Percentiles rank a stretch among this genome's conserved stretches.
These are phyloP conservation scores for Candida glucosophila DNA, from an alignment of 1,139 yeast genomes.

Conservation along the genomic window DNA sequence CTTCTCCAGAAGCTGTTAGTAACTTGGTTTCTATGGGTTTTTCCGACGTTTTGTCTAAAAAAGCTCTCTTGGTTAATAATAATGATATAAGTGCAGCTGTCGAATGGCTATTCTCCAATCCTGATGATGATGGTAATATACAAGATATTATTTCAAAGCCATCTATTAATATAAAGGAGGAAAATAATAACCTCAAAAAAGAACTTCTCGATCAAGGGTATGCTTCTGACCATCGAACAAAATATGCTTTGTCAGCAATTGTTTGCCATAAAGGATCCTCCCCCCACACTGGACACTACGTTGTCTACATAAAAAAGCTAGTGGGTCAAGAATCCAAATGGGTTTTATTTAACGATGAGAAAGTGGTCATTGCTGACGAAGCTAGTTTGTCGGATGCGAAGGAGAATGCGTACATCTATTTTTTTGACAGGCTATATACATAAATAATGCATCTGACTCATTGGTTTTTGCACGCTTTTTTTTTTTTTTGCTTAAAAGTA, in stretches of 20 bases:
- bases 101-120: constrained; percentile 80
- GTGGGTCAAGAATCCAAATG: constrained; percentile 44
- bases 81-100: constrained; percentile 69
- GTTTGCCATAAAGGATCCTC: constrained; percentile 93
- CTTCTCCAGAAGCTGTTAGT: constrained; percentile 35
- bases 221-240: constrained; percentile 6
- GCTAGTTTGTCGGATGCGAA: constrained; percentile 53
- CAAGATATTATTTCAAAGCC: constrained; percentile 8
- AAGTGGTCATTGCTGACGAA: constrained; percentile 68
- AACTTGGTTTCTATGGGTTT: constrained; percentile 76
- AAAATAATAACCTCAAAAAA: constrained; percentile 11
- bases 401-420: constrained; percentile 54
- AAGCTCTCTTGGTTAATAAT: constrained; percentile 54
- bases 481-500: not conserved
- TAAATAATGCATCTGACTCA: not conserved
- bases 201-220: constrained; percentile 9
- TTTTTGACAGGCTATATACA: constrained; percentile 23
- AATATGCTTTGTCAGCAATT: constrained; percentile 59
- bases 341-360: constrained; percentile 91
- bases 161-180: constrained; percentile 14
- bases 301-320: constrained; percentile 54
- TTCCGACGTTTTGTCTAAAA: constrained; percentile 47
- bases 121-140: constrained; percentile 47
- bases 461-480: constrained; percentile 1
- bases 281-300: constrained; percentile 95